Evolutionary conservation across 495 filamentous ascomycete genomes (phyloP), one percentile per base, ranked within the genome.

Genomic region (Parathielavia appendiculata): DNA sequence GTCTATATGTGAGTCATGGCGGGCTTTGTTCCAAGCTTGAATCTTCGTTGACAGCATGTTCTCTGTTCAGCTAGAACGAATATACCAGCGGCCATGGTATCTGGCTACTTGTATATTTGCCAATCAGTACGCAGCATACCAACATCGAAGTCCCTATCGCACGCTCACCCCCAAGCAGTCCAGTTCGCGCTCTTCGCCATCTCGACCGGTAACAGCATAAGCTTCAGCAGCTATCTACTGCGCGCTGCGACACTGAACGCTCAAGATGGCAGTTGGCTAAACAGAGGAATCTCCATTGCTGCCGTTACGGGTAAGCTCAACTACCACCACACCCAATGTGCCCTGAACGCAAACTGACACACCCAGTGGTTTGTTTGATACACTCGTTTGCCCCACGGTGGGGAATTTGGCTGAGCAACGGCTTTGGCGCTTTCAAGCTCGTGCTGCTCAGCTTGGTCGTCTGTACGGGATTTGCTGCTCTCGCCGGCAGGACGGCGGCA

Each of bases 391-490:
- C 80, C 1, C 71, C 83, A n/a, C 81, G 85, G 63, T 79, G 79
- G 75, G 85, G 85, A 13, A 79, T 88, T 56, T 78, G 79, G 56
- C 67, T 87, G 2, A 77, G 79, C 51, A 87, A 86, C 67, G 59
- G 78, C 3, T 77, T 89, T 5, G 86, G 83, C 17, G 71, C 80
- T 20, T 76, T 87, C 70, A 89, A 89, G 67, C 73, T 88, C 16
- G 64, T 82, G 8, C 74, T 88, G 50, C 75, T 88, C 22, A 39
- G 79, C 16, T 75, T 86, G 55, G 80, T 88, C 45, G 75, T 85
- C 22, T 78, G 81, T 39, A 73, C 77, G n/a, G 83, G 84, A 1
- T 85, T 84, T 35, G 71, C 71, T 9, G 71, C 71, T 2, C 55
- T 74, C 11, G 54, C 61, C 10, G 71, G 71, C 0, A 44, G 38